Base-by-base conservation (phyloP, 225 moss, liverwort and hornwort genomes). In the Physcomitrellopsis africana region DNA sequence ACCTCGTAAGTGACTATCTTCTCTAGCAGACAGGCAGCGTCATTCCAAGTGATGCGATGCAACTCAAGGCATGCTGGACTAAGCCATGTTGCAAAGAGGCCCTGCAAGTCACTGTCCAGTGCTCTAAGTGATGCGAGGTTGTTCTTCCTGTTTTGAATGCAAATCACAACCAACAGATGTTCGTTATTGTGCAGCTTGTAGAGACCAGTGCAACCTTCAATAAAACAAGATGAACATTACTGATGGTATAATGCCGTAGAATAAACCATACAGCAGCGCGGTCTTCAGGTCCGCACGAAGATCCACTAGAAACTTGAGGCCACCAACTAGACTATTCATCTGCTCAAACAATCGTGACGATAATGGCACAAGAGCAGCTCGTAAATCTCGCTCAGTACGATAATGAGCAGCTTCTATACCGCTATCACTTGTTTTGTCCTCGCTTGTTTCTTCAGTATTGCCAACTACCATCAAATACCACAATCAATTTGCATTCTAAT, bases 11-110 rank as follows among this genome's bases (percentile, higher is more conserved):
- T 88, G 69, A 97, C 96, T 53, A 97, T 97, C 79, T 91, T 97
- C 83, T 97, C 96, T 11, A 97, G 81, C 64, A 97, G 79, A 67
- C 89, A 87, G 61, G 96, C 96, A 46, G 96, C 74, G 75, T 91
- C 91, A 62, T 82, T 89, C 96, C 96, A 97, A 51, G 96, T 94
- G 41, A 97, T 90, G 65, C 84, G 92, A 72, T 79, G 88, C 77
- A 92, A 84, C 79, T 97, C 96, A 70, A 97, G 89, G 86, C 94
- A 91, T 37, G 96, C 96, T 66, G 96, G 96, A 69, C 96, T 92
- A 19, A 97, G 88, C 96, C 94, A 97, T 18, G 90, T 92, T 54
- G 88, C 84, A 76, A 97, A 94, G 65, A 97, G 72, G n/a, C 87
- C 88, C 81, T 92, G 91, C 80, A 97, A 81, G 63, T 97, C 96